A percentile compares a stretch with the other conserved stretches of the same genome.
Conservation (phyloP, 164 flowering plant species). For the grape (Vitis vinifera) region DNA sequence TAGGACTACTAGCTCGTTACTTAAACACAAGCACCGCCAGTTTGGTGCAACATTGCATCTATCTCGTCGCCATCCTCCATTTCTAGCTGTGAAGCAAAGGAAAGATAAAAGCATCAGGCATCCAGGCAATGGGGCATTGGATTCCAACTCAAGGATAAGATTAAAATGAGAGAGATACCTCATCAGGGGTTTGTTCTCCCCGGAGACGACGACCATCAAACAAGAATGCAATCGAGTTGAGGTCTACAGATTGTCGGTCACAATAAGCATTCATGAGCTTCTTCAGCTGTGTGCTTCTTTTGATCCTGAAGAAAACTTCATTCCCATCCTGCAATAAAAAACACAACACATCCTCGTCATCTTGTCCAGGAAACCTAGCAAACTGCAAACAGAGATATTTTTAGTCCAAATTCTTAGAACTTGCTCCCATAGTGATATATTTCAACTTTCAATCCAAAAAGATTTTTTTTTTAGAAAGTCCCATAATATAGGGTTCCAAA, state of each 20-base stretch:
- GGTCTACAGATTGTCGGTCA: constrained; percentile 52
- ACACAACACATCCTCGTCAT: no score
- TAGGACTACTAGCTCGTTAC: background rate
- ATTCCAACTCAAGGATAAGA: background rate
- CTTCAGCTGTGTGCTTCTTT: constrained; percentile 51
- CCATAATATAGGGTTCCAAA: no score
- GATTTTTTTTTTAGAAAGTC: no score
- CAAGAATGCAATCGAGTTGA: constrained; percentile 48
- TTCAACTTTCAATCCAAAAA: no score
- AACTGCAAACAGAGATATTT: background rate
- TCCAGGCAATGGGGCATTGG: background rate
- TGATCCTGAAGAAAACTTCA: constrained; percentile 57
- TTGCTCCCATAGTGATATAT: no score
- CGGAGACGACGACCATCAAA: constrained; percentile 63
- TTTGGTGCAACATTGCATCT: constrained; percentile 64
- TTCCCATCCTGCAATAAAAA: constrained; percentile 42
- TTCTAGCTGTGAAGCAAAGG: constrained; percentile 33
- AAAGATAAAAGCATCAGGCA: background rate
- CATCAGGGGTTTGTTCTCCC: constrained; percentile 52
- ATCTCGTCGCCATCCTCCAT: constrained; percentile 64
- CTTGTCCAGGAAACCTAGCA: no score
- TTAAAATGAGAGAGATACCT: constrained; percentile 25
- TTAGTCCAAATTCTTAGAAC: background rate
- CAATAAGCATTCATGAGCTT: constrained; percentile 58
- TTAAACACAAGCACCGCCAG: constrained; percentile 19